Percentiles rank a stretch among this genome's conserved stretches.
These are phyloP conservation scores for Mucor circinelloides DNA, from an alignment of 371 early-diverging fungal species.

Conservation along the genomic window DNA sequence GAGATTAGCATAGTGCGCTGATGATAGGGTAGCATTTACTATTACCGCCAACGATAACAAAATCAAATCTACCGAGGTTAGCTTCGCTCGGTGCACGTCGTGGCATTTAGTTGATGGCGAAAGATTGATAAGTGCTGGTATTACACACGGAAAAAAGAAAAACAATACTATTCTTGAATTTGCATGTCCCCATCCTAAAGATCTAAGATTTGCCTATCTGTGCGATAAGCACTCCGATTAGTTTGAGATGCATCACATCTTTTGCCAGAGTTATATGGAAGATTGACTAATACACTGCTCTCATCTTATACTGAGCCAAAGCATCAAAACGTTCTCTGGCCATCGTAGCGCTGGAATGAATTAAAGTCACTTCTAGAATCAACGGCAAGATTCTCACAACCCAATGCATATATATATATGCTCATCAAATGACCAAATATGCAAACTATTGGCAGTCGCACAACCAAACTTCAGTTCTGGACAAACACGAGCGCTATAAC, in stretches of 20 bases:
- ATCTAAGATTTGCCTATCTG: neutral
- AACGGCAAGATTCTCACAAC: neutral
- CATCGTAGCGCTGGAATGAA: neutral
- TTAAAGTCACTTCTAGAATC: neutral
- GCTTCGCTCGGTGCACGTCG: constrained; percentile 10
- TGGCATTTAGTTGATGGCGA: constrained; percentile 11
- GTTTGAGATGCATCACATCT: neutral
- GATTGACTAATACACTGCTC: neutral
- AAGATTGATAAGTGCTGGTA: neutral
- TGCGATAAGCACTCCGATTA: neutral
- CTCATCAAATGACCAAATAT: neutral
- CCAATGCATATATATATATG: neutral
- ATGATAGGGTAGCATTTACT: neutral
- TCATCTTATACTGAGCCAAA: neutral
- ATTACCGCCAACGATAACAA: constrained; percentile 25
- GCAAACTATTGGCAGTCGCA: neutral
- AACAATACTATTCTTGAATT: neutral
- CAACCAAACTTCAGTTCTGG: neutral
- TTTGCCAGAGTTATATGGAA: no score
- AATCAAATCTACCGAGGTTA: constrained; percentile 10
- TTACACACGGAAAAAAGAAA: neutral
- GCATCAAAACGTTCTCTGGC: neutral
- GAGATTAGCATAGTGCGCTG: neutral
- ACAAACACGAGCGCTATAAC: neutral
- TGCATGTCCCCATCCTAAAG: neutral